These are phyloP conservation scores for Pythium scleroteichum DNA, from an alignment of 352 stramenopile species.

Conservation along the genomic window DNA sequence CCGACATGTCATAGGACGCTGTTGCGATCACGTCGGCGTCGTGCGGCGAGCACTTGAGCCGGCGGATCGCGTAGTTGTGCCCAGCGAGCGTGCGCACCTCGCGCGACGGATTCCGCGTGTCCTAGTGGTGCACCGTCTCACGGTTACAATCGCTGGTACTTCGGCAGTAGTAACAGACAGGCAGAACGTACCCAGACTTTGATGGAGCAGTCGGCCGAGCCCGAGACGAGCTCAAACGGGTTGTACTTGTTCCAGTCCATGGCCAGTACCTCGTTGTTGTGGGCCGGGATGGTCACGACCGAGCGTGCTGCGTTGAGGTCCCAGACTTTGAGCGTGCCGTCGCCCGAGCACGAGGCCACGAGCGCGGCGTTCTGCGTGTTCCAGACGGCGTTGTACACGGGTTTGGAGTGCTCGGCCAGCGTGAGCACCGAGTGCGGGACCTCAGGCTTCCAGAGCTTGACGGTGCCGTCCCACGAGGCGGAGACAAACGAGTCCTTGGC, in stretches of 20 bases:
- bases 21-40: slow-evolving; percentile 78
- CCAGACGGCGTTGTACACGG: slow-evolving; percentile 87
- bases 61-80: slow-evolving; percentile 83
- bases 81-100: slow-evolving; percentile 73
- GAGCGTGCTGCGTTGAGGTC: slow-evolving; percentile 62
- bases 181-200: slow-evolving; percentile 73
- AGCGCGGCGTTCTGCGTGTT: slow-evolving; percentile 72
- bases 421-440: slow-evolving; percentile 70
- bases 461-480: slow-evolving; percentile 82
- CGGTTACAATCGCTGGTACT: too few species aligned
- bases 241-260: slow-evolving; percentile 95
- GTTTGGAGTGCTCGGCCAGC: slow-evolving; percentile 72
- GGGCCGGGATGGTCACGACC: slow-evolving; percentile 63
- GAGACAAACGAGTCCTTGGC: slow-evolving; percentile 87
- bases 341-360: slow-evolving; percentile 77
- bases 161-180: too few species aligned
- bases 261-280: slow-evolving; percentile 82
- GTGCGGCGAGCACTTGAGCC: slow-evolving; percentile 87
- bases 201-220: slow-evolving; percentile 80
- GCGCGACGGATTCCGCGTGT: slow-evolving; percentile 70
- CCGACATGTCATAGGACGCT: slow-evolving; percentile 91
- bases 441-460: slow-evolving; percentile 88
- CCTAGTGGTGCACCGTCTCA: slow-evolving; percentile 32
- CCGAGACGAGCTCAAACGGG: slow-evolving; percentile 83
- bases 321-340: slow-evolving; percentile 80